phyloP scores from a whole-genome alignment of 2,329 filamentous ascomycete genomes.

The Emericellopsis atlantica region DNA sequence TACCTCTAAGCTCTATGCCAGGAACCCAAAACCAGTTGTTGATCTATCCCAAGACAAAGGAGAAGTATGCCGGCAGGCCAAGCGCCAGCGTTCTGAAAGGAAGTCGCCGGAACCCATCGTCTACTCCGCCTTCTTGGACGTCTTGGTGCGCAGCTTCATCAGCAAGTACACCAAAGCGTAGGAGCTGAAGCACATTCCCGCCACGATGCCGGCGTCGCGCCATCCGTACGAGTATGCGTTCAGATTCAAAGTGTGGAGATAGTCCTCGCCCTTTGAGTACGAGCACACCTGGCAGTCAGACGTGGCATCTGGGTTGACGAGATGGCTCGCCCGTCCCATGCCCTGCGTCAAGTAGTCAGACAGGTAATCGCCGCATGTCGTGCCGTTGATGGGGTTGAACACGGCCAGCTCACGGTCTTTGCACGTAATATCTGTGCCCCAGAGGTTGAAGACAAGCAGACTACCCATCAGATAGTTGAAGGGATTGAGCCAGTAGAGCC shows the following conservation, averaged over 20 bases:
- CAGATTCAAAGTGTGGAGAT: conserved; percentile 45
- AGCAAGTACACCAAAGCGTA: conserved; percentile 33
- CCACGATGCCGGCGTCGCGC: conserved; percentile 50
- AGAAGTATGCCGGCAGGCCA: no score
- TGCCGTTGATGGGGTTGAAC: conserved; percentile 34
- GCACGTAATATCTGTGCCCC: conserved; percentile 33
- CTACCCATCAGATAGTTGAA: conserved; percentile 49
- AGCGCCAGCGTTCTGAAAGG: no score
- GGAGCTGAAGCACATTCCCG: conserved; percentile 39
- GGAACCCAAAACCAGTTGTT: no score
- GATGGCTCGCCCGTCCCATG: conserved; percentile 31
- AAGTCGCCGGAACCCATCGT: no score
- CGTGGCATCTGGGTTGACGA: conserved; percentile 48
- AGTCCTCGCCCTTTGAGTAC: conserved; percentile 45
- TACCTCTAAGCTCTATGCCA: no score
- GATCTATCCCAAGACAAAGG: no score
- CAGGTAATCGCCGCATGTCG: conserved; percentile 48
- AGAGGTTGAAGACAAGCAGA: conserved; percentile 39
- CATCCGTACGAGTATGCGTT: conserved; percentile 51
- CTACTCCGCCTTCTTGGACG: conserved; percentile 26
- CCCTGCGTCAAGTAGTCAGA: conserved; percentile 30
- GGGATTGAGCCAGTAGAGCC: conserved; percentile 49
- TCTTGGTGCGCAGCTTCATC: conserved; percentile 36
- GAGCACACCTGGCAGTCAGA: conserved; percentile 47
- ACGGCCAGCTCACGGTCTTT: conserved; percentile 32